A percentile compares a stretch with the other conserved stretches of the same genome.
Evolutionary conservation across 2,329 filamentous ascomycete genomes (phyloP).

Genomic region (Alternaria solani): DNA sequence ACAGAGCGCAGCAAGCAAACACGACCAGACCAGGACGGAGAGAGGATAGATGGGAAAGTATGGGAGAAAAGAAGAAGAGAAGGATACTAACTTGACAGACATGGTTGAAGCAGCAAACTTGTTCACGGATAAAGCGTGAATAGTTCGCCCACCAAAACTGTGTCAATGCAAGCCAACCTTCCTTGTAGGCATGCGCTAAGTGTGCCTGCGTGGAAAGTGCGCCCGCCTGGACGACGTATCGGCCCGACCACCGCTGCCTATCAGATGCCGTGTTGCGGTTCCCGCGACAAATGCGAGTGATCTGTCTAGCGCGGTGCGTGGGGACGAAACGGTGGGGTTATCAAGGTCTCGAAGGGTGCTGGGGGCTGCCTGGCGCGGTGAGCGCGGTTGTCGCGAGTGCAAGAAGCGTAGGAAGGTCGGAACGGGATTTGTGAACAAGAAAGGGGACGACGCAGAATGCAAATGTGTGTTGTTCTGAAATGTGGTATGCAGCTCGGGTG

Average conservation of each 20-base stretch:
- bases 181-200: slow-evolving; percentile 14
- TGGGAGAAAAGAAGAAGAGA: slow-evolving; percentile 7
- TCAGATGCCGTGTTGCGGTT: slow-evolving; percentile 28
- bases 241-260: slow-evolving; percentile 32
- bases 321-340: slow-evolving; percentile 27
- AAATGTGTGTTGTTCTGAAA: background rate
- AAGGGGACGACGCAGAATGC: background rate
- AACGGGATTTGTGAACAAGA: background rate
- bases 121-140: slow-evolving; percentile 32
- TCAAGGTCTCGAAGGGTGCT: slow-evolving; percentile 5
- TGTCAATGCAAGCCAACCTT: slow-evolving; percentile 33
- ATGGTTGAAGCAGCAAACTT: slow-evolving; percentile 36
- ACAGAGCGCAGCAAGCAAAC: slow-evolving; percentile 1
- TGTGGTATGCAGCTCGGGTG: slow-evolving; percentile 1
- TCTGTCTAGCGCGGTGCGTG: slow-evolving; percentile 29
- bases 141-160: slow-evolving; percentile 25
- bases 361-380: slow-evolving; percentile 28
- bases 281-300: slow-evolving; percentile 33
- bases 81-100: slow-evolving; percentile 52
- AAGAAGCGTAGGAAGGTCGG: slow-evolving; percentile 1
- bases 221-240: slow-evolving; percentile 24
- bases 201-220: slow-evolving; percentile 27
- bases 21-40: background rate
- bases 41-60: background rate
- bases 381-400: slow-evolving; percentile 26